Base-by-base conservation (phyloP, 148 eudicot species). In the Amaranthus palmeri region DNA sequence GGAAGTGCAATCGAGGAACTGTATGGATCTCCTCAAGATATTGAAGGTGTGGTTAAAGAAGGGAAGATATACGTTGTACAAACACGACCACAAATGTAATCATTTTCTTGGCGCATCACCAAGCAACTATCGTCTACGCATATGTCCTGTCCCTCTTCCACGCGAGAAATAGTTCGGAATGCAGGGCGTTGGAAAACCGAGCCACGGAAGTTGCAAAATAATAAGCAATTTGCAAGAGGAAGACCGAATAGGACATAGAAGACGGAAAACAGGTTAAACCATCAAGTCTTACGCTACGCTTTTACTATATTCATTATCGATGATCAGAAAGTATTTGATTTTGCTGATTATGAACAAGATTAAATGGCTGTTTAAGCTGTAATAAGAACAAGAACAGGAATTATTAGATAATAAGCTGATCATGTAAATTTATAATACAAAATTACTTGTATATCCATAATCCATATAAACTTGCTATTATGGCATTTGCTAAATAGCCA, bases 21-120 rank as follows among this genome's bases (percentile, higher is more conserved):
- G 44, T 95, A 95, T 59, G 97, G 97, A 36, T 84, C 90, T 76
- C 88, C 99, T 72, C 99, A 95, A 84, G 99, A 95, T 77, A 95
- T 95, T 25, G 99, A 95, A 86, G 99, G 99, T 36, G 97, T 91
- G 13, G 93, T 95, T 74, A 88, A 79, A 78, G 97, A 95, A 70
- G 96, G 97, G 54, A 88, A 91, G 74, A 87, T 95, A 68, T 91
- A 80, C 50, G 96, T 95, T 48, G 99, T 95, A 77, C 99, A 95
- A 80, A 95, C 99, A 70, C 80, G 99, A 72, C 99, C 99, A 41
- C 99, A 95, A 76, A 95, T 92, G 96, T 92, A 81, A 63, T 62
- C 10, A 44, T 10, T 45, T 10, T 57, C n/a, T 50, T 50, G 57
- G 47, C 56, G 15, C 67, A 41, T 49, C 66, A 8, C 12, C 54